Percentiles rank a stretch among this genome's conserved stretches.
Evolutionary conservation across 2,329 filamentous ascomycete species (phyloP).

Genomic region (Hymenoscyphus scutula): DNA sequence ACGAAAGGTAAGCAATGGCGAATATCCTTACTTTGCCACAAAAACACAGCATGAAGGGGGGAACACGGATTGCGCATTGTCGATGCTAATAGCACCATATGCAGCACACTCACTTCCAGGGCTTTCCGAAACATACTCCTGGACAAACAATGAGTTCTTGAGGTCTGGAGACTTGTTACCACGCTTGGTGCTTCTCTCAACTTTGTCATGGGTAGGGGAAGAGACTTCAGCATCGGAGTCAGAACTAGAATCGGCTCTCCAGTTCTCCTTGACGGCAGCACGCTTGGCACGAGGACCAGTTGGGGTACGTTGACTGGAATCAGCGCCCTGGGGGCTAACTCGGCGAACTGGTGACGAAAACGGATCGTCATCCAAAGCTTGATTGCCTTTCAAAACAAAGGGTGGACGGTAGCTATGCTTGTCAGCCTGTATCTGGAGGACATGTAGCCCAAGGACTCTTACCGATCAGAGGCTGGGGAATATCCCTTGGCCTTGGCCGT

Average conservation of each 20-base stretch:
- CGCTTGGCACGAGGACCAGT: constrained; percentile 23
- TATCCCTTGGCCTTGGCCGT: constrained; percentile 15
- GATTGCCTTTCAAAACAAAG: constrained; percentile 30
- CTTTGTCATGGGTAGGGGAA: constrained; percentile 20
- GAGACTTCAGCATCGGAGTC: constrained; percentile 18
- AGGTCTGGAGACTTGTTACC: constrained; percentile 1
- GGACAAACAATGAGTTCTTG: constrained; percentile 16
- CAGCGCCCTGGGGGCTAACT: background rate
- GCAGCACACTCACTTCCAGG: constrained; percentile 13
- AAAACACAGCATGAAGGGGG: constrained; percentile 59
- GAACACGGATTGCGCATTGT: constrained; percentile 33
- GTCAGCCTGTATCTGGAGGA: background rate
- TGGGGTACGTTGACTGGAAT: constrained; percentile 26
- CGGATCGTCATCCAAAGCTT: constrained; percentile 27
- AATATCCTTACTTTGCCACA: constrained; percentile 59
- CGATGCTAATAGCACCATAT: constrained; percentile 21
- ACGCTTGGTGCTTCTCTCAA: constrained; percentile 18
- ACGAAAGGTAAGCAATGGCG: background rate
- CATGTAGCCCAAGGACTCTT: constrained; percentile 14
- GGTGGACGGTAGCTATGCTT: constrained; percentile 30
- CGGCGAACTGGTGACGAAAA: constrained; percentile 24
- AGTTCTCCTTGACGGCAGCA: constrained; percentile 27
- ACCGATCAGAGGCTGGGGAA: constrained; percentile 23
- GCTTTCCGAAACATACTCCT: constrained; percentile 19
- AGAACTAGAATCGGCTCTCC: constrained; percentile 31